These are phyloP conservation scores for Trichoderma asperellum DNA, from an alignment of 2,329 filamentous ascomycete species.

Conservation along the genomic window DNA sequence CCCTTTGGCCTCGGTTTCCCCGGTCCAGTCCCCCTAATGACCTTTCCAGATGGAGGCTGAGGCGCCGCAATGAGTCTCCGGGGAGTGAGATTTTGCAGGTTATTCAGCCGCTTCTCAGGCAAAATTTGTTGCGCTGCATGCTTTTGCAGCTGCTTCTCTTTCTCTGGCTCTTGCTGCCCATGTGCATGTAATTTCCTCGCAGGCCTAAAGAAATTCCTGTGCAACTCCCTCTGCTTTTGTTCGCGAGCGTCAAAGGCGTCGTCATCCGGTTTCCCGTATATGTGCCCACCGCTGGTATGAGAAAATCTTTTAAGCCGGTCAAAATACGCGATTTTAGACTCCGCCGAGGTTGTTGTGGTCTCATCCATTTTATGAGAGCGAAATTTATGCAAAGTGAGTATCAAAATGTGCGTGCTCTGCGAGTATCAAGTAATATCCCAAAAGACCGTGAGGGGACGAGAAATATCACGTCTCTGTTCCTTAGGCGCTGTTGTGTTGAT, in stretches of 20 bases:
- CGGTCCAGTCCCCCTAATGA: conserved; percentile 36
- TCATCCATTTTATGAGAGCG: conserved; percentile 1
- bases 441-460: background rate
- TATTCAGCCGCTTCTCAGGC: background rate
- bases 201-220: conserved; percentile 38
- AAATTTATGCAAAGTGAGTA: background rate
- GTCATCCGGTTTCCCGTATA: conserved; percentile 30
- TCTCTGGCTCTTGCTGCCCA: background rate
- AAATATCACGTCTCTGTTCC: background rate
- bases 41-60: conserved; percentile 8
- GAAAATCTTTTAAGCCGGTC: conserved; percentile 42
- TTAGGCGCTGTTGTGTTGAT: background rate
- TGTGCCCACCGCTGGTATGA: background rate
- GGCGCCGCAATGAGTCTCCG: conserved; percentile 29
- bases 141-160: background rate
- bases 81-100: conserved; percentile 29
- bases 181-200: background rate
- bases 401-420: background rate
- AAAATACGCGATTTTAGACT: conserved; percentile 54
- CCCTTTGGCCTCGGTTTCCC: conserved; percentile 33
- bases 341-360: conserved; percentile 31
- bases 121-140: background rate
- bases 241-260: conserved; percentile 40
- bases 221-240: conserved; percentile 40
- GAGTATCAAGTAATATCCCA: background rate